These are phyloP conservation scores for Pestalotiopsis sp. DNA, from an alignment of 2,329 filamentous ascomycete genomes.

Conservation along the genomic window DNA sequence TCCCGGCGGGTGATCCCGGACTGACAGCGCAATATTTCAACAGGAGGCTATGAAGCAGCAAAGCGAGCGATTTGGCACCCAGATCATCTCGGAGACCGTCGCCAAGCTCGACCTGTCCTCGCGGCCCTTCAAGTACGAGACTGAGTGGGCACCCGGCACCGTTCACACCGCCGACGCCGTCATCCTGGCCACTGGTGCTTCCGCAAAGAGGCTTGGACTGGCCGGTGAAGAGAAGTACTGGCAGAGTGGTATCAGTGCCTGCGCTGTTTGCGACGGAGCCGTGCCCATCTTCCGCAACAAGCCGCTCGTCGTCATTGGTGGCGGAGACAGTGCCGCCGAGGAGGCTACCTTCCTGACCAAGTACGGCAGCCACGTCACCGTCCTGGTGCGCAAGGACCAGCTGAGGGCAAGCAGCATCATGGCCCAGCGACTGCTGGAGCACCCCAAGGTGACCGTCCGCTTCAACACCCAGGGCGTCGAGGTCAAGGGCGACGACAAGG, in stretches of 20 bases:
- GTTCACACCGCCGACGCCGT: constrained; percentile 88
- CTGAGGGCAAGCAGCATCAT: constrained; percentile 91
- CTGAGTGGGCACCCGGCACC: constrained; percentile 83
- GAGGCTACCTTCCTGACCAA: constrained; percentile 98
- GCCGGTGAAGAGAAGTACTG: constrained; percentile 93
- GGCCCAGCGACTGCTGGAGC: constrained; percentile 78
- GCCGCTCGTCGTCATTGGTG: constrained; percentile 92
- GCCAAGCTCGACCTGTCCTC: constrained; percentile 81
- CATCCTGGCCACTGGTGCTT: constrained; percentile 95
- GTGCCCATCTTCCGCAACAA: constrained; percentile 98
- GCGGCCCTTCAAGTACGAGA: constrained; percentile 90
- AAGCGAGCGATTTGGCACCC: constrained; percentile 88
- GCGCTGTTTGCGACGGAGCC: constrained; percentile 95
- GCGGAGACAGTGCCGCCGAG: constrained; percentile 95
- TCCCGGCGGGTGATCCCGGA: neutral
- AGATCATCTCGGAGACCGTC: constrained; percentile 92
- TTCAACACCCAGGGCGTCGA: constrained; percentile 84
- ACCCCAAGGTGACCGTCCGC: constrained; percentile 89
- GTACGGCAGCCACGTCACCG: constrained; percentile 93
- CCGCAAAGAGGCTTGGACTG: constrained; percentile 80
- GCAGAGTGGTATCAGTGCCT: constrained; percentile 95
- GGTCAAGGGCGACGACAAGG: constrained; percentile 82
- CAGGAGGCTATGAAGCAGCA: constrained; percentile 89
- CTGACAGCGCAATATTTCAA: neutral
- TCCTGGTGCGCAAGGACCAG: constrained; percentile 85